Conservation (phyloP, 2,329 filamentous ascomycete species). For the Neurospora sp. region DNA sequence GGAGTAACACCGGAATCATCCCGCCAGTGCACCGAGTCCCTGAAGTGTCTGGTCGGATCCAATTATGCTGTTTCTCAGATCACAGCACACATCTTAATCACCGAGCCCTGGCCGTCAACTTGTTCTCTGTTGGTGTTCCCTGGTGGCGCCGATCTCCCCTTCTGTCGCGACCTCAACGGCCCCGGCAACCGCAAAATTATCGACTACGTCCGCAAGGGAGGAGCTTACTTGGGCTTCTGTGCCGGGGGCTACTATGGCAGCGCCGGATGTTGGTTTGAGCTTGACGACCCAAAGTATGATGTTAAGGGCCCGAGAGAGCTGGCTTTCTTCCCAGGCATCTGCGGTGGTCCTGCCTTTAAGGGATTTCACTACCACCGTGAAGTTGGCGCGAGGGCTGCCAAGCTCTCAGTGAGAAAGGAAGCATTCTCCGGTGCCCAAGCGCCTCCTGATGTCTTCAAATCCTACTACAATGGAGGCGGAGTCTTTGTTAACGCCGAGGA, state of each 20-base stretch:
- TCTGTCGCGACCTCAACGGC: constrained; percentile 81
- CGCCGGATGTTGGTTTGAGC: constrained; percentile 79
- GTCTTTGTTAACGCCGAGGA: constrained; percentile 75
- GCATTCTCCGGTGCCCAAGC: constrained; percentile 40
- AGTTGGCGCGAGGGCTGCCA: constrained; percentile 64
- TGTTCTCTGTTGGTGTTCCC: constrained; percentile 88
- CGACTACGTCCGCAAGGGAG: constrained; percentile 78
- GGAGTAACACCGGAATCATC: constrained; percentile 85
- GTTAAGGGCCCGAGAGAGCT: constrained; percentile 81
- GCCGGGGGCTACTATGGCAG: constrained; percentile 90
- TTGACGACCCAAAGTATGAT: constrained; percentile 70
- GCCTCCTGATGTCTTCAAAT: constrained; percentile 54
- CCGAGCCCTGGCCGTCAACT: constrained; percentile 82
- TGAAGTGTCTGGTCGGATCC: constrained; percentile 76
- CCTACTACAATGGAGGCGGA: constrained; percentile 92
- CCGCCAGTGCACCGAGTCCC: constrained; percentile 76
- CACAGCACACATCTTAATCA: constrained; percentile 66
- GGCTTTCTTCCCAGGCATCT: constrained; percentile 77
- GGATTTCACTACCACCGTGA: constrained; percentile 91
- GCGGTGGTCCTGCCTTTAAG: constrained; percentile 75
- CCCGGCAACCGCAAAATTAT: constrained; percentile 75
- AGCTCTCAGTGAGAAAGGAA: constrained; percentile 53
- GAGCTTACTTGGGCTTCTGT: constrained; percentile 82
- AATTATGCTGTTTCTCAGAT: constrained; percentile 90
- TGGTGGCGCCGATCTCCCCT: constrained; percentile 87